Base-by-base conservation (phyloP, 179 eudicot genomes). In the Beta macrorhiza region DNA sequence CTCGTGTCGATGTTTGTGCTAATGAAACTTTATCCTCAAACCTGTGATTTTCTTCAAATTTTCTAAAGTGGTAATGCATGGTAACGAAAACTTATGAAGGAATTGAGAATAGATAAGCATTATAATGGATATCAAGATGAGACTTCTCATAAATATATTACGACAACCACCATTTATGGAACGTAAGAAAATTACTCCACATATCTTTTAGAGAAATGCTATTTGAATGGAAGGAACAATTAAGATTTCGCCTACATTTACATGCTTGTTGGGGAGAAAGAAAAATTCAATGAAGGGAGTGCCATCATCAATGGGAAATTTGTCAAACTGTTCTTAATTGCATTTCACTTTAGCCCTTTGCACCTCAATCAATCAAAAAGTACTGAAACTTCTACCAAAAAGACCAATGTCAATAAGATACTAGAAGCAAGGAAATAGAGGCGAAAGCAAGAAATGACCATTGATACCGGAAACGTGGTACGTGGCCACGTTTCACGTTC, bases 401-500 rank as follows among this genome's bases (percentile, higher is more conserved):
- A 78, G 53, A 42, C 58, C 68, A 69, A 5, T 11, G 64, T 52
- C 62, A 67, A 56, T 29, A 52, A 56, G 20, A 69, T 78, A 69
- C 19, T 44, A 68, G 7, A 65, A 51, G 55, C 14, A 42, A 32
- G 22, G 67, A 55, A 82, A 22, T 25, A 69, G 52, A 67, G 59
- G 51, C 25, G 76, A 59, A 67, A 4, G 56, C 17, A 45, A 57
- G 5, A 32, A 7, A 32, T n/a, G n/a, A n/a, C n/a, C n/a, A n/a
- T n/a, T n/a, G n/a, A n/a, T n/a, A n/a, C n/a, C n/a, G n/a, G n/a
- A n/a, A n/a, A n/a, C n/a, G n/a, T n/a, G n/a, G n/a, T n/a, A n/a
- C n/a, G n/a, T n/a, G n/a, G n/a, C n/a, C n/a, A n/a, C n/a, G n/a
- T n/a, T n/a, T n/a, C n/a, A n/a, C n/a, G n/a, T n/a, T n/a, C n/a